Base-by-base conservation (phyloP, 75 land plant species). In the Cupressus sempervirens region DNA sequence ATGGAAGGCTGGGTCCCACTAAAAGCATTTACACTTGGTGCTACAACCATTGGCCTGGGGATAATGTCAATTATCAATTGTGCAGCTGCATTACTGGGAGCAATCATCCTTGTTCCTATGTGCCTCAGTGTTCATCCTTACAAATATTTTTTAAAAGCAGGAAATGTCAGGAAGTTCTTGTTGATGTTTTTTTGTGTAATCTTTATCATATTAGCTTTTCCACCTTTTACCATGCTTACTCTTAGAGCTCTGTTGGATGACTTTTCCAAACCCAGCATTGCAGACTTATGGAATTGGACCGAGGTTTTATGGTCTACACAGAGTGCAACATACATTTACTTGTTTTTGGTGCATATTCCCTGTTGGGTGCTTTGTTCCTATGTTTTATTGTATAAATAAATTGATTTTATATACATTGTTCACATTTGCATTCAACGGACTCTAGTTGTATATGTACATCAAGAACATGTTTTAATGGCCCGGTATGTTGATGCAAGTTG, bases 41-140 rank as follows among this genome's bases (percentile, higher is more conserved):
- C 89, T 30, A 84, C 95, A 35, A 89, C 93, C 9, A 94, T 94
- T 82, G 98, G 96, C 48, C 88, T 97, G 65, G 86, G 91, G 11
- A 91, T 95, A 38, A 94, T 97, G 96, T 97, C 99, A 10, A 85
- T 93, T 32, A 92, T 97, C 36, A 96, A 97, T 85, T 97, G 92
- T 86, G 92, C 99, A 30, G 93, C 95, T 34, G 93, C 99, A 74
- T 90, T 95, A 80, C 79, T 92, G 35, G 99, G 99, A 56, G 94
- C 93, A 34, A 36, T 95, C 40, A 34, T 95, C 50, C 81, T 97
- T 50, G 96, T 95, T 65, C 96, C 97, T 9, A 90, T 92, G 90
- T 95, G 95, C 86, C 86, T 95, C 34, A 35, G 87, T 53, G 90
- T 88, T 12, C 88, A 76, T n/a, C 99, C 99, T 40, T 77, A 94